Percentiles rank a stretch among this genome's conserved stretches.
phyloP scores from a whole-genome alignment of 352 stramenopile genomes.

The Peronospora tabacina region DNA sequence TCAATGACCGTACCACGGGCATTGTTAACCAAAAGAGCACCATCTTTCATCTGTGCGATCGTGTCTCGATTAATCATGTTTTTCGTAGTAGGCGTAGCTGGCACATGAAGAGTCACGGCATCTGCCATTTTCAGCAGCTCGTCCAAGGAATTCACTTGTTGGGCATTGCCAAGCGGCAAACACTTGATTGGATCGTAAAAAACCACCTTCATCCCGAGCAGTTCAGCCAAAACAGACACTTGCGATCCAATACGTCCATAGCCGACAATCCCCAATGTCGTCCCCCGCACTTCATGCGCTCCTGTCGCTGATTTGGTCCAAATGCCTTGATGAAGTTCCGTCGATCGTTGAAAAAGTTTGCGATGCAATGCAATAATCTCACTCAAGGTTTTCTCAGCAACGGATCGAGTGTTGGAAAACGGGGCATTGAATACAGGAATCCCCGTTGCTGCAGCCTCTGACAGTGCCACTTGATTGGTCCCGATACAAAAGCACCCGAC shows the following conservation, averaged over 20 bases:
- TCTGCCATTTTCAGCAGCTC: slow-evolving; percentile 83
- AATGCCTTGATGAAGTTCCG: slow-evolving; percentile 61
- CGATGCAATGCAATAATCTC: slow-evolving; percentile 77
- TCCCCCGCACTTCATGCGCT: slow-evolving; percentile 73
- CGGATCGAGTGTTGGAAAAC: slow-evolving; percentile 83
- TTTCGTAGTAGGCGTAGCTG: slow-evolving; percentile 88
- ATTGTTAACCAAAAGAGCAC: slow-evolving; percentile 92
- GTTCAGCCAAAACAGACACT: slow-evolving; percentile 69
- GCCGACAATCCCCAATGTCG: slow-evolving; percentile 70
- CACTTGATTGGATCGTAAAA: slow-evolving; percentile 90
- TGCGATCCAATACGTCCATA: slow-evolving; percentile 81
- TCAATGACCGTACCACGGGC: slow-evolving; percentile 92
- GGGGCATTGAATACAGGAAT: slow-evolving; percentile 82
- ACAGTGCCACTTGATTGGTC: slow-evolving; percentile 73
- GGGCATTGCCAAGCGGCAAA: slow-evolving; percentile 62
- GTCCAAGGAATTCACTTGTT: slow-evolving; percentile 79
- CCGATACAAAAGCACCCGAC: slow-evolving; percentile 81
- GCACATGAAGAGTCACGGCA: slow-evolving; percentile 93
- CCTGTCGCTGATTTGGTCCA: slow-evolving; percentile 79
- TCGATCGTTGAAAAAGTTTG: slow-evolving; percentile 76
- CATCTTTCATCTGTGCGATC: slow-evolving; percentile 88
- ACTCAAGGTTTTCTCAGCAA: slow-evolving; percentile 77
- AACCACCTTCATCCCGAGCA: slow-evolving; percentile 92
- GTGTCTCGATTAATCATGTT: slow-evolving; percentile 90
- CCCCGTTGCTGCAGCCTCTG: slow-evolving; percentile 44